phyloP scores from a whole-genome alignment of 768 basidiomycete genomes.

The Tephrocybe rancida region DNA sequence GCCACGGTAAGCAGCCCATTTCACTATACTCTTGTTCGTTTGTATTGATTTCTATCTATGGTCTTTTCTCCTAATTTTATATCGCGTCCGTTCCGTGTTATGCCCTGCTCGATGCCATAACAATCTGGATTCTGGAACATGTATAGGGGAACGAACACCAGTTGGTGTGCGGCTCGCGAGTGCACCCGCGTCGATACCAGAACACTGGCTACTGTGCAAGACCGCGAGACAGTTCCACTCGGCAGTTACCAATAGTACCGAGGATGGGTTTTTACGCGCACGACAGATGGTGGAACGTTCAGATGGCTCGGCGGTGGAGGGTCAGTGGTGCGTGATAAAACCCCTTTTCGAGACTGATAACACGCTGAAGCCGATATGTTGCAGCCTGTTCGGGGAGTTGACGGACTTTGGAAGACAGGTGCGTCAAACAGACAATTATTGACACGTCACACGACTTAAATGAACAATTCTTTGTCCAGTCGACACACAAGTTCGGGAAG shows the following conservation, averaged over 20 bases:
- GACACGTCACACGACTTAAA: slow-evolving; percentile 1
- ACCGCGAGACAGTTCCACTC: slow-evolving; percentile 52
- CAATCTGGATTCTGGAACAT: neutral
- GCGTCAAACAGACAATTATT: neutral
- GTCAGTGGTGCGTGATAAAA: slow-evolving; percentile 57
- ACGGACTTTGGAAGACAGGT: slow-evolving; percentile 74
- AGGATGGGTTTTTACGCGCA: slow-evolving; percentile 35
- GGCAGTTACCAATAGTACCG: slow-evolving; percentile 36
- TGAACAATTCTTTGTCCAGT: slow-evolving; percentile 37
- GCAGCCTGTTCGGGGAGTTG: slow-evolving; percentile 70
- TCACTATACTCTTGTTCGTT: neutral
- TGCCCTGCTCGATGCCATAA: neutral
- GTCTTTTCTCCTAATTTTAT: neutral
- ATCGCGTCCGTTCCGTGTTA: neutral
- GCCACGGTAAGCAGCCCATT: slow-evolving; percentile 59
- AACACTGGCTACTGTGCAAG: slow-evolving; percentile 70
- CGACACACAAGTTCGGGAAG: slow-evolving; percentile 64
- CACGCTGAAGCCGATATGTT: neutral
- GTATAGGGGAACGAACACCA: slow-evolving; percentile 73
- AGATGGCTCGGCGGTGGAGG: slow-evolving; percentile 55
- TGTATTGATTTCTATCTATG: neutral
- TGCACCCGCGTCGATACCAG: slow-evolving; percentile 65
- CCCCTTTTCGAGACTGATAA: neutral
- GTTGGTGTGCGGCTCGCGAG: slow-evolving; percentile 67
- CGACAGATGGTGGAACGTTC: slow-evolving; percentile 55